Percentiles rank a stretch among this genome's conserved stretches.
Conservation (phyloP, 805 yeast species). For the Jamesozyma hellenica region DNA sequence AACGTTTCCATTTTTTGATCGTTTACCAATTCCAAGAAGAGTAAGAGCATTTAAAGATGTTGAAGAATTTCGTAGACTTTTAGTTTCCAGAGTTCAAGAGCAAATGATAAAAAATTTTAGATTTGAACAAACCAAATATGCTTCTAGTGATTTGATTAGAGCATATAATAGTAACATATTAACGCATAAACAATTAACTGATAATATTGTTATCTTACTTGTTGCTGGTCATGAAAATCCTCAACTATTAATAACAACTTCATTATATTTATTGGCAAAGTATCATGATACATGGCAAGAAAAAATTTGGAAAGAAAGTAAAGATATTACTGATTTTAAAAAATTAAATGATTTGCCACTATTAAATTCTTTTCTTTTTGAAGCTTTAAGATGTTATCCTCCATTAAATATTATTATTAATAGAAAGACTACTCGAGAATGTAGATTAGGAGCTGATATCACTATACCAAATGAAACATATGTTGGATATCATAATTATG, state of each 20-base stretch:
- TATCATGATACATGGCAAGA: conserved; percentile 34
- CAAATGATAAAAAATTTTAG: conserved; percentile 24
- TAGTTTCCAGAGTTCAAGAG: conserved; percentile 29
- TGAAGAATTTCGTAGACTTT: conserved; percentile 31
- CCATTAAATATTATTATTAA: conserved; percentile 50
- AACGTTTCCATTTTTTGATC: conserved; percentile 47
- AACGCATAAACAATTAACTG: conserved; percentile 39
- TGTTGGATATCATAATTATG: conserved; percentile 47
- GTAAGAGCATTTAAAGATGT: conserved; percentile 36
- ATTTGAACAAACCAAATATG: conserved; percentile 30
- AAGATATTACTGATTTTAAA: conserved; percentile 19
- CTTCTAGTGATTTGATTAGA: conserved; percentile 34
- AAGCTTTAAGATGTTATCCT: conserved; percentile 44
- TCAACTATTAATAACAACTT: conserved; percentile 39
- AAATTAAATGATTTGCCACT: conserved; percentile 46
- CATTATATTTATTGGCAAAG: conserved; percentile 39
- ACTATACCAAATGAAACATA: conserved; percentile 41
- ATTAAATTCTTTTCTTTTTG: conserved; percentile 52
- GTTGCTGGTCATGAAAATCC: conserved; percentile 63
- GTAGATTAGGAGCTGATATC: conserved; percentile 34
- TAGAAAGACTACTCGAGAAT: conserved; percentile 33
- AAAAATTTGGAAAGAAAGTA: conserved; percentile 39
- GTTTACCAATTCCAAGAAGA: conserved; percentile 40
- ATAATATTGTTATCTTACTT: conserved; percentile 44
- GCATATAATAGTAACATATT: conserved; percentile 33